A percentile compares a stretch with the other conserved stretches of the same genome.
Conservation (phyloP, 2,329 filamentous ascomycete species). For the Exophiala aquamarina region DNA sequence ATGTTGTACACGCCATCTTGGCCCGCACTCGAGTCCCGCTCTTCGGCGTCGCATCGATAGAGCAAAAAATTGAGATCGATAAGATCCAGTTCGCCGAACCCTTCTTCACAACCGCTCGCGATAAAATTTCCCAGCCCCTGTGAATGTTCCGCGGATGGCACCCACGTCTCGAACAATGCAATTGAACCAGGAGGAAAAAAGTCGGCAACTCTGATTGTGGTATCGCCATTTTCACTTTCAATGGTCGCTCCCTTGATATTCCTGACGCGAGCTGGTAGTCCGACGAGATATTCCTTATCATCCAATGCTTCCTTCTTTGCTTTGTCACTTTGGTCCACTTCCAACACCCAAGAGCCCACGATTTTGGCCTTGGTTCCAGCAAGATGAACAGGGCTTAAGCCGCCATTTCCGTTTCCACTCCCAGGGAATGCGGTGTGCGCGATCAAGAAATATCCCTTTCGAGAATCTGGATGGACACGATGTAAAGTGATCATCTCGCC, state of each 20-base stretch:
- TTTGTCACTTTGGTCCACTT: constrained; percentile 77
- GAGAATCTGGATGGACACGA: constrained; percentile 84
- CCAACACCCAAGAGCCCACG: constrained; percentile 87
- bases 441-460: constrained; percentile 92
- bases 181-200: constrained; percentile 92
- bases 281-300: constrained; percentile 72
- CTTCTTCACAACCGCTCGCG: constrained; percentile 74
- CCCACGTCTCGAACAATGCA: constrained; percentile 93
- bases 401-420: constrained; percentile 79
- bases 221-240: constrained; percentile 70
- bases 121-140: constrained; percentile 82
- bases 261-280: constrained; percentile 79
- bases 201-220: constrained; percentile 75
- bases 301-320: constrained; percentile 63
- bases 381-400: constrained; percentile 76
- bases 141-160: constrained; percentile 81
- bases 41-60: constrained; percentile 90
- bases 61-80: constrained; percentile 88
- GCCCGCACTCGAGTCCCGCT: constrained; percentile 73
- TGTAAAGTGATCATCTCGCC: constrained; percentile 96
- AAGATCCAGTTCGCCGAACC: constrained; percentile 72
- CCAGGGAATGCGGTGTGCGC: constrained; percentile 95
- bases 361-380: constrained; percentile 81
- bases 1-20: constrained; percentile 87
- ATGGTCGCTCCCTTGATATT: constrained; percentile 73